Evolutionary conservation across 73 alveolate genomes (phyloP).

Genomic region (Paraurostyla sp.): DNA sequence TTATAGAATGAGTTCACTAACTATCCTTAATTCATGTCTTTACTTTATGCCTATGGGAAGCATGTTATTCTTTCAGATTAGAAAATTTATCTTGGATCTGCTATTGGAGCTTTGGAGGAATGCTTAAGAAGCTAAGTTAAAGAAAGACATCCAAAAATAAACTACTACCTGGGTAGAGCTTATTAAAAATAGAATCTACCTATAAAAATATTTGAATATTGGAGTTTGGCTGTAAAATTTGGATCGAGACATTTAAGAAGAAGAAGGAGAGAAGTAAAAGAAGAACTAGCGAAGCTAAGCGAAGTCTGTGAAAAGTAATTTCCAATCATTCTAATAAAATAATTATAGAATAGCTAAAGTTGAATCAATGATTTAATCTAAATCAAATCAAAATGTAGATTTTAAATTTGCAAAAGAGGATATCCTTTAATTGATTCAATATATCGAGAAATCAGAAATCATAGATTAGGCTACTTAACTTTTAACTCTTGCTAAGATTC

Average conservation of each 20-base stretch:
- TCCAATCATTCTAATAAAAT: not conserved
- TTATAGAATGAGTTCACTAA: constrained; percentile 18
- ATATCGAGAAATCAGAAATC: not conserved
- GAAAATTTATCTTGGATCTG: constrained; percentile 58
- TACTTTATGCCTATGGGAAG: constrained; percentile 53
- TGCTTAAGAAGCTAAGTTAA: constrained; percentile 62
- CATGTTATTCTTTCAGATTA: constrained; percentile 25
- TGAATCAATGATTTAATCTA: not conserved
- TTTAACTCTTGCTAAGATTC: not conserved
- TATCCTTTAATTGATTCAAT: not conserved
- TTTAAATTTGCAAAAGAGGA: not conserved
- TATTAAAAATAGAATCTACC: not conserved
- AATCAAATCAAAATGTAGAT: not conserved
- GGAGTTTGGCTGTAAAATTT: not conserved
- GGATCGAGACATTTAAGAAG: not conserved
- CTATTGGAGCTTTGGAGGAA: constrained; percentile 77
- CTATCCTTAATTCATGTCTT: constrained; percentile 8
- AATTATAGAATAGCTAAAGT: not conserved
- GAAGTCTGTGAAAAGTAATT: not conserved
- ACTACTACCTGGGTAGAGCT: constrained; percentile 61
- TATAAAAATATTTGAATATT: constrained; percentile 13
- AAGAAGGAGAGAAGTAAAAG: not conserved
- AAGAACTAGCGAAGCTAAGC: not conserved
- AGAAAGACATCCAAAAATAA: constrained; percentile 58
- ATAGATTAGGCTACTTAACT: constrained; percentile 22